Evolutionary conservation across 768 basidiomycete species (phyloP), one percentile per base, ranked within the genome.

Genomic region (Suillus luteus): DNA sequence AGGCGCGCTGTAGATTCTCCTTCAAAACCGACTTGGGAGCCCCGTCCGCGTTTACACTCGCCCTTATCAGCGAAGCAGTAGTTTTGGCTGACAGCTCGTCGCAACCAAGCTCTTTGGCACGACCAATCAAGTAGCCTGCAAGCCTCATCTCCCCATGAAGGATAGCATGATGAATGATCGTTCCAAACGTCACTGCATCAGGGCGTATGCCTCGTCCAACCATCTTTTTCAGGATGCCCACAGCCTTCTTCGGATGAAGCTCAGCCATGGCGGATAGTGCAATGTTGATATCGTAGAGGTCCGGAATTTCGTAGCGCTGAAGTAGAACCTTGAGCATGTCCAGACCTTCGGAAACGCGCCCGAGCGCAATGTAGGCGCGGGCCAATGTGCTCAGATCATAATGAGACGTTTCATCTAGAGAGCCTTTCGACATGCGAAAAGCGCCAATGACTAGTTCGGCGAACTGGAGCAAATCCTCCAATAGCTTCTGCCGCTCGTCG

Each of bases 261-360:
- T 79, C 76, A 33, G 88, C 83, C 59, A 90, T 72, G 11, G 81
- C 83, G 3, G 79, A 78, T 61, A 92, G 78, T 46, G 81, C 81
- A 57, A 92, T 83, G 68, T 90, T 90, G 58, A 89, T 76, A 69
- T 92, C 90, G 69, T 84, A 77, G 44, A 82, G 66, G 72, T 91
- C 88, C 17, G 88, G 88, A 59, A 82, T 69, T 70, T 87, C 83
- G 62, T 70, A 74, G 57, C 85, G 83, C 27, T 72, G 66, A 46
- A 85, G 70, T 43, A 90, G 70, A 61, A 81, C 62, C 59, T 76
- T 77, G 68, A 91, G 76, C 27, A 79, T 74, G 11, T 73, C 68
- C 62, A 88, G 78, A 2, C 85, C 88, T 46, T 81, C 77, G 51
- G 67, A 55, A 66, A 80, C 71, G 54, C 81, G 71, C 24, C 84